These are phyloP conservation scores for Actinomortierella ambigua DNA, from an alignment of 371 early-diverging fungal genomes.

Conservation along the genomic window DNA sequence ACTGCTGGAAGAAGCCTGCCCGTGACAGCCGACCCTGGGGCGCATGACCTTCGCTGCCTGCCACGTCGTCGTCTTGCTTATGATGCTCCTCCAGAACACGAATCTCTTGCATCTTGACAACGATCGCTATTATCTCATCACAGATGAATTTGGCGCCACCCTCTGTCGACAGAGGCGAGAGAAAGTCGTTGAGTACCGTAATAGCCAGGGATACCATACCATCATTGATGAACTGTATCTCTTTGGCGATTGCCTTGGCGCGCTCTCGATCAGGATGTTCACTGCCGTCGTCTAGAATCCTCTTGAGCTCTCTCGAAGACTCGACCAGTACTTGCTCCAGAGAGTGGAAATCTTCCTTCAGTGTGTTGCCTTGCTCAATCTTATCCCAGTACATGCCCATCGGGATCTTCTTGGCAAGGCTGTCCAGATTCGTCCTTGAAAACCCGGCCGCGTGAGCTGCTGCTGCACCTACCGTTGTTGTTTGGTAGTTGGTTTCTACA, in stretches of 20 bases:
- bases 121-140: slow-evolving; percentile 20
- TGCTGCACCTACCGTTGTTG: slow-evolving; percentile 39
- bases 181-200: slow-evolving; percentile 15
- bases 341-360: slow-evolving; percentile 26
- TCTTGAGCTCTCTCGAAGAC: neutral
- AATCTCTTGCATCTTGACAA: slow-evolving; percentile 14
- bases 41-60: too few species aligned
- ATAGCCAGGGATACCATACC: slow-evolving; percentile 28
- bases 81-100: slow-evolving; percentile 4
- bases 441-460: slow-evolving; percentile 36
- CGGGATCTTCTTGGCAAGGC: slow-evolving; percentile 10
- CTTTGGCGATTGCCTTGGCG: slow-evolving; percentile 17
- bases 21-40: too few species aligned
- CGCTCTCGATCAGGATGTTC: slow-evolving; percentile 4
- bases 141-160: slow-evolving; percentile 18
- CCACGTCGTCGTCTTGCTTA: neutral
- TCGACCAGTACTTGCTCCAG: slow-evolving; percentile 20
- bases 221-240: slow-evolving; percentile 26
- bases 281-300: neutral
- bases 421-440: slow-evolving; percentile 4
- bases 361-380: slow-evolving; percentile 28
- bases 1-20: too few species aligned
- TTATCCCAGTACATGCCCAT: slow-evolving; percentile 36
- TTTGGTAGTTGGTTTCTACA: slow-evolving; percentile 37
- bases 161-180: slow-evolving; percentile 16